Base-by-base conservation (phyloP, 2,329 filamentous ascomycete genomes). In the Didymella arachidicola region DNA sequence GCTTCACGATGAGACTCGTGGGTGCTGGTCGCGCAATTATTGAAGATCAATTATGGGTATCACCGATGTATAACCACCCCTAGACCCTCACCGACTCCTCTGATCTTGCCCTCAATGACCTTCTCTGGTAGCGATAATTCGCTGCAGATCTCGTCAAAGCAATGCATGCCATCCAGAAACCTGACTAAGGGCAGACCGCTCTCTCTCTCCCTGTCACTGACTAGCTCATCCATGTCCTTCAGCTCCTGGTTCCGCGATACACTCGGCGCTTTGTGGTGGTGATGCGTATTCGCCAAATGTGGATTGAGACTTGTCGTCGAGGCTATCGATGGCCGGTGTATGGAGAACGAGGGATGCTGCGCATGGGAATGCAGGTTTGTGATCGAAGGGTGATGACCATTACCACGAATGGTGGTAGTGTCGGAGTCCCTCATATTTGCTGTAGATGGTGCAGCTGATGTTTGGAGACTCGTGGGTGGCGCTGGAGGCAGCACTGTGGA, bases 61-160 rank as follows among this genome's bases (percentile, higher is more conserved):
- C 32, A 70, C 26, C 68, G 62, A 55, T 69, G 67, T 48, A 69
- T 63, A 19, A 78, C 65, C 16, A 77, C 56, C 39, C 70, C 65
- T 41, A 75, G 29, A 0, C 64, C 74, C 43, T 77, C 75, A 22
- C 75, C 75, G 56, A 69, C 44, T 7, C 69, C 68, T 75, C 86
- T 87, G 46, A 95, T 77, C 73, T 84, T 87, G 36, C 87, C 86
- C 78, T 92, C 82, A 16, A 93, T 87, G 69, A 90, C 87, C 58
- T 82, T 83, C 71, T 93, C 89, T 7, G 85, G 86, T 72, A 92
- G 72, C 61, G 89, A 87, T 74, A 88, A 82, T 79, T 93, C 90
- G 1, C 88, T 90, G 71, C 91, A 91, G 64, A 94, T 92, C 81
- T 93, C 88, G 78, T 95, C 92, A 76, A 94, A 90, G 67, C 85